phyloP scores from a whole-genome alignment of 2,329 filamentous ascomycete genomes.

The Penicillium occitanis region DNA sequence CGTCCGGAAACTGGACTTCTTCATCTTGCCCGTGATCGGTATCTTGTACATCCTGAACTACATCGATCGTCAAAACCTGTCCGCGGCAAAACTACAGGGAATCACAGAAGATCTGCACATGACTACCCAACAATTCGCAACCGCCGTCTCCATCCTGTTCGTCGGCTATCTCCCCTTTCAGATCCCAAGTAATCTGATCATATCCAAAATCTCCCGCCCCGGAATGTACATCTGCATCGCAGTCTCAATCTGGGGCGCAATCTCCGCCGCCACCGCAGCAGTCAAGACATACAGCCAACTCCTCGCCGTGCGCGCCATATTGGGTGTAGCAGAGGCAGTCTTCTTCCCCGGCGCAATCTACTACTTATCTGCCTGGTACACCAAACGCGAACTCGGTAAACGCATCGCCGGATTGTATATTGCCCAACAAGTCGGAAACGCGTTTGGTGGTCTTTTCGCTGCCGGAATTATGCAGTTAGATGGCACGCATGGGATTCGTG shows the following conservation, averaged over 20 bases:
- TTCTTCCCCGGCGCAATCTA: slow-evolving; percentile 67
- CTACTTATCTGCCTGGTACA: slow-evolving; percentile 68
- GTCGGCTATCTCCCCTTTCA: slow-evolving; percentile 16
- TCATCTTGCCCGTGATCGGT: neutral
- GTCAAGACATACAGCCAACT: slow-evolving; percentile 5
- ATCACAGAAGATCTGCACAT: slow-evolving; percentile 12
- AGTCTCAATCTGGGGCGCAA: slow-evolving; percentile 12
- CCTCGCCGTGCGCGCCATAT: slow-evolving; percentile 35
- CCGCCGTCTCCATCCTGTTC: slow-evolving; percentile 17
- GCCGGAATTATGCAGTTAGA: slow-evolving; percentile 35
- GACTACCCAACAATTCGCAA: slow-evolving; percentile 8
- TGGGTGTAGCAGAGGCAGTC: slow-evolving; percentile 64
- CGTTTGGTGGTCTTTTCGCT: slow-evolving; percentile 44
- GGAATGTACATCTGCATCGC: slow-evolving; percentile 8
- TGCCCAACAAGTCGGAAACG: slow-evolving; percentile 44
- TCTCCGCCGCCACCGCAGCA: slow-evolving; percentile 6
- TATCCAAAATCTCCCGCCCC: slow-evolving; percentile 9
- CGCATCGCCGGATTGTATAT: slow-evolving; percentile 43
- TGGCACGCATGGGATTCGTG: slow-evolving; percentile 34
- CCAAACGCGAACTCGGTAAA: slow-evolving; percentile 32
- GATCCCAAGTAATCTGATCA: slow-evolving; percentile 18
- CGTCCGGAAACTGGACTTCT: slow-evolving; percentile 11
- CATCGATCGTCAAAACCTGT: slow-evolving; percentile 11
- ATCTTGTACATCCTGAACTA: slow-evolving; percentile 14
- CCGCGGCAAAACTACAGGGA: slow-evolving; percentile 13